These are phyloP conservation scores for Huntiella savannae DNA, from an alignment of 2,329 filamentous ascomycete genomes.

Conservation along the genomic window DNA sequence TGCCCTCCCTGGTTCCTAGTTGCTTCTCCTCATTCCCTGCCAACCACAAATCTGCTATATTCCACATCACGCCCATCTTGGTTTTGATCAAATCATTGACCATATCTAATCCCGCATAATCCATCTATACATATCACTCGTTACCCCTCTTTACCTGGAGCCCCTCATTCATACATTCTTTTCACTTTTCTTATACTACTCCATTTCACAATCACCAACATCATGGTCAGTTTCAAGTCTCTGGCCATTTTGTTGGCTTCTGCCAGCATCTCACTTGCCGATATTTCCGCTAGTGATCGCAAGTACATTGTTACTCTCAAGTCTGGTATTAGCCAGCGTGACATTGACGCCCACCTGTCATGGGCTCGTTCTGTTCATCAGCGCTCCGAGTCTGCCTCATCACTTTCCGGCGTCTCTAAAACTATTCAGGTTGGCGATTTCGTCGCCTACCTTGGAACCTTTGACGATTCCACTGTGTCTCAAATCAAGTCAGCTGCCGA, in stretches of 20 bases:
- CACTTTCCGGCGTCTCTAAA: conserved; percentile 18
- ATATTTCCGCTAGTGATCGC: conserved; percentile 14
- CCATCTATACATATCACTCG: neutral
- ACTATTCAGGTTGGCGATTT: conserved; percentile 19
- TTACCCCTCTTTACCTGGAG: neutral
- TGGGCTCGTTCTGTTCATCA: conserved; percentile 19
- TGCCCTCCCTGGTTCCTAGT: no score
- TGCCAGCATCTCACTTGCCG: conserved; percentile 13
- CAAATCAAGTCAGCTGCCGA: conserved; percentile 21
- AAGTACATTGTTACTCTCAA: conserved; percentile 30
- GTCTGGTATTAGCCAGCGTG: conserved; percentile 16
- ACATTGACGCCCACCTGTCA: conserved; percentile 19
- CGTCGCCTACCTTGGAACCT: conserved; percentile 24
- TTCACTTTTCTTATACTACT: neutral
- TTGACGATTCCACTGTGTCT: conserved; percentile 23
- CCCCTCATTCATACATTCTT: neutral
- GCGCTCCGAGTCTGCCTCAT: conserved; percentile 18
- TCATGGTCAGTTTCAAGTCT: conserved; percentile 13
- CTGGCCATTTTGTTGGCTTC: conserved; percentile 12
- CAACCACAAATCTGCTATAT: no score
- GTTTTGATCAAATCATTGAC: no score
- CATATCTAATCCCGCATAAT: no score
- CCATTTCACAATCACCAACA: neutral
- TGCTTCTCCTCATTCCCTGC: no score
- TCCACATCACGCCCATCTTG: no score